Evolutionary conservation across 345 rosid genomes (phyloP), one percentile per base, ranked within the genome.

Genomic region (Citrus sinensis): DNA sequence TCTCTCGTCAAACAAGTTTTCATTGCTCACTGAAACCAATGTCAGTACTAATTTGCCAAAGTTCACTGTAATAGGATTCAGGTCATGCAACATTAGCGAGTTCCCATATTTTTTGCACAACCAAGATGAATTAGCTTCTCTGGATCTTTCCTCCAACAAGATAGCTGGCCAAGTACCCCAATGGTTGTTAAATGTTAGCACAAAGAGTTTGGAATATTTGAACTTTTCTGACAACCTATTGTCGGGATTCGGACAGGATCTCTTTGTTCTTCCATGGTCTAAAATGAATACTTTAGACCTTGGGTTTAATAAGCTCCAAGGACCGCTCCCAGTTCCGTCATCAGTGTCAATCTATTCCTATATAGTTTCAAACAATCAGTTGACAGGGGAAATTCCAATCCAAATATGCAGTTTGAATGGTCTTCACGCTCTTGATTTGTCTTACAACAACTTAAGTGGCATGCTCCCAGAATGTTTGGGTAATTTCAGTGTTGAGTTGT

Each of bases 391-490:
- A 64, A 46, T 82, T 14, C 25, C 84, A 4, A 2, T 0, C 3
- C 22, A 46, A 46, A n/a, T 83, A 3, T 84, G 85, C 80, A 68
- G 75, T 56, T 34, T 72, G 35, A 13, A n/a, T 56, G 19, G 19
- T 32, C 11, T 79, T 13, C 0, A 0, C 4, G 1, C 25, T 2
- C 63, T 87, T 65, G 46, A 65, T 34, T 65, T 65, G 25, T 65
- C 69, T 65, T 19, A 32, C 42, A 34, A 65, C 20, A 30, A 34
- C 25, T 65, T 65, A 0, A 34, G 42, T 19, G 69, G 69, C 69
- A 27, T 4, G 29, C 67, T 84, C 20, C 87, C 87, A 0, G 78
- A 25, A 25, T 88, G 88, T 25, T 77, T 87, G 17, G 75, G 67
- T 17, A 63, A 80, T 16, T 54, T 73, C 1, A 66, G 70, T 20